Evolutionary conservation across 495 filamentous ascomycete genomes (phyloP).

Genomic region (Annulohypoxylon stygium): DNA sequence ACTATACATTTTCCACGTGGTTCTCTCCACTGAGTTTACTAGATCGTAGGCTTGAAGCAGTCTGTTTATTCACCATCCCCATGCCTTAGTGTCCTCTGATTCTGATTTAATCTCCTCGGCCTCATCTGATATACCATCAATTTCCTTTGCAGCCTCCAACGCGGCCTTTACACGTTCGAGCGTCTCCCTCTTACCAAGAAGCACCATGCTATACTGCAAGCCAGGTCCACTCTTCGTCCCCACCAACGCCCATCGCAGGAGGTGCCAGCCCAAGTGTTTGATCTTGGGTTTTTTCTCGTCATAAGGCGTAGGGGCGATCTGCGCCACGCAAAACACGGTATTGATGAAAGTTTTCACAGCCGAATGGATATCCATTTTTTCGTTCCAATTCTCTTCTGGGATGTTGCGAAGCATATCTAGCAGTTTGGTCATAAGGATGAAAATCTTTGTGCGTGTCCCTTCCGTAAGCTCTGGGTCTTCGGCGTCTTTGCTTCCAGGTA

Average conservation of each 20-base stretch:
- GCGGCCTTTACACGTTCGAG: constrained; percentile 68
- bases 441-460: constrained; percentile 54
- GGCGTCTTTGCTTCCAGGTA: neutral
- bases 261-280: constrained; percentile 62
- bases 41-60: neutral
- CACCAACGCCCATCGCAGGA: constrained; percentile 76
- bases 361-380: neutral
- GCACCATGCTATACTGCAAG: constrained; percentile 68
- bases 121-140: constrained; percentile 3
- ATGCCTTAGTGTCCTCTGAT: neutral
- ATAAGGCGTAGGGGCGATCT: constrained; percentile 9
- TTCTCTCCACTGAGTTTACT: neutral
- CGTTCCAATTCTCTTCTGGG: constrained; percentile 29
- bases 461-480: constrained; percentile 31
- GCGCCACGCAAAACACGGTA: neutral
- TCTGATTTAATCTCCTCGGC: neutral
- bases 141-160: constrained; percentile 19
- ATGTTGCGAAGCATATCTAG: constrained; percentile 42
- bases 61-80: neutral
- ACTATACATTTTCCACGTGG: neutral
- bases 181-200: constrained; percentile 73
- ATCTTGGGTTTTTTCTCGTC: constrained; percentile 40
- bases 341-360: constrained; percentile 1
- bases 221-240: constrained; percentile 70
- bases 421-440: constrained; percentile 41